Evolutionary conservation across 2,329 filamentous ascomycete species (phyloP), one percentile per base, ranked within the genome.

Genomic region (Ophiostoma quercus): DNA sequence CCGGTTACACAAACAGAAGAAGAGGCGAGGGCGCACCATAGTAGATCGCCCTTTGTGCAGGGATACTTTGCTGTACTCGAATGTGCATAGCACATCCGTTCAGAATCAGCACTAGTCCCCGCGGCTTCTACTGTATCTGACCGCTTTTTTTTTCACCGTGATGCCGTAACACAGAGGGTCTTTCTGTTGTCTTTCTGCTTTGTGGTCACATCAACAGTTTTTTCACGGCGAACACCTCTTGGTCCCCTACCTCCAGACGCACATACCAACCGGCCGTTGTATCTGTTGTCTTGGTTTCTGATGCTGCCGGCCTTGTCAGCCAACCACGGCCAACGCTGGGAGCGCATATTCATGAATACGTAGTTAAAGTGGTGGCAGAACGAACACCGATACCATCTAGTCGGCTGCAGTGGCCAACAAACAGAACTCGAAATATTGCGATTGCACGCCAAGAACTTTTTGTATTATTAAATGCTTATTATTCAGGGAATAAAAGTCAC

Each of bases 191-290:
- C n/a, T 57, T 57, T 29, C 25, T 22, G 19, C 19, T 29, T 29
- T 29, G 25, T 29, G 25, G 25, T 29, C 25, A 29, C 25, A 29
- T 29, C 25, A 29, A 29, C 25, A 29, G 25, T 29, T 29, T 29
- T 29, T 29, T 29, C 25, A 29, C 25, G 25, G 25, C 25, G 25
- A 29, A 29, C 25, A 29, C 25, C 25, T 29, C 25, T 29, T 29
- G 25, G 25, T 29, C 25, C 25, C 25, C 25, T 29, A 29, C 25
- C 25, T 29, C 25, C 25, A 29, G 32, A 41, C 62, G 19, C 34
- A 39, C 62, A 65, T 39, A 65, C 34, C 68, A 66, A 22, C 57
- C 62, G 68, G 62, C 68, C 62, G 68, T 66, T 69, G 62, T 43
- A 22, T 32, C 37, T 69, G 60, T 14, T 12, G 19, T 39, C 19